phyloP scores from a whole-genome alignment of 1,284 basidiomycete genomes.

The Ganoderma meredithae region DNA sequence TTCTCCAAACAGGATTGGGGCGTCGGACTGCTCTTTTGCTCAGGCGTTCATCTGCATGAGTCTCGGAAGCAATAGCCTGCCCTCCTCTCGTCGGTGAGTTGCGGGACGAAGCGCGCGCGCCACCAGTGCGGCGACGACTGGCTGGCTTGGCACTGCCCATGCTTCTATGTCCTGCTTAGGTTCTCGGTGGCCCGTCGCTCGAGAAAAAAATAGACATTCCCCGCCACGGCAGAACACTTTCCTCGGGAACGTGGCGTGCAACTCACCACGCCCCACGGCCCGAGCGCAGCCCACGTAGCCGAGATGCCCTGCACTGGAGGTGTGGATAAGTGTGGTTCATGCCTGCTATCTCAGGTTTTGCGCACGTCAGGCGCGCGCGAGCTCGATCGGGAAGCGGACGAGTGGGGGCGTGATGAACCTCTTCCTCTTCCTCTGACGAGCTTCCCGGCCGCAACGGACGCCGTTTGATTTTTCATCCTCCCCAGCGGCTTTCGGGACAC shows the following conservation, averaged over 20 bases:
- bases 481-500: neutral
- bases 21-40: neutral
- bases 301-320: conserved; percentile 19
- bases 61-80: conserved; percentile 3
- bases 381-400: neutral
- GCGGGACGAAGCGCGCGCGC: neutral
- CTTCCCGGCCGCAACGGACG: conserved; percentile 8
- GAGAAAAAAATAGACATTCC: conserved; percentile 1
- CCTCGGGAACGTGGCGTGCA: conserved; percentile 13
- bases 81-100: neutral
- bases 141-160: neutral
- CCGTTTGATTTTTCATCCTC: neutral
- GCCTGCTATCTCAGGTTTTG: conserved; percentile 5
- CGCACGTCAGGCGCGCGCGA: neutral
- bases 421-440: conserved; percentile 2
- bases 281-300: conserved; percentile 4
- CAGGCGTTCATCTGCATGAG: neutral
- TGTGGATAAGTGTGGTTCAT: conserved; percentile 9
- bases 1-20: neutral
- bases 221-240: neutral
- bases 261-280: conserved; percentile 5
- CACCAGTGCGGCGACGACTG: neutral
- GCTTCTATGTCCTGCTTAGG: neutral
- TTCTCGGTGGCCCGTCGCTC: neutral
- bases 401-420: conserved; percentile 7